Evolutionary conservation across 75 land plant genomes (phyloP), one percentile per base, ranked within the genome.

Genomic region (Gnetum montanum): DNA sequence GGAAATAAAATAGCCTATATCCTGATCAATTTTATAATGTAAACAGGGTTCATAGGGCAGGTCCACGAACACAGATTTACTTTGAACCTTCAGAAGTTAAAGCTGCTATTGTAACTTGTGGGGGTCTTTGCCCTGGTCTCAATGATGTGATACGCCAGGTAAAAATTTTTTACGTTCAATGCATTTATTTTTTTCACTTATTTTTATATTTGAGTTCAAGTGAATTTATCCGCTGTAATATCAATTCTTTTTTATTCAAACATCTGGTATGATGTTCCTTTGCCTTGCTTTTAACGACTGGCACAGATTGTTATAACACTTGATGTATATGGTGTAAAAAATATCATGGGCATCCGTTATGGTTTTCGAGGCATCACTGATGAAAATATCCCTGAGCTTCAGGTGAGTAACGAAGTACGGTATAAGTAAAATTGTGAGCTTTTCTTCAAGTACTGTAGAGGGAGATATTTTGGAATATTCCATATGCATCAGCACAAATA

Each of bases 101-200:
- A 38, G 96, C 96, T 16, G 96, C 90, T 26, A 90, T 90, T 64
- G 86, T 90, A 5, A 90, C 96, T 28, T 90, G 96, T 70, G 96
- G 96, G 52, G 96, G 96, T 13, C 78, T 90, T 25, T 90, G 96
- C 59, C 96, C 96, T 41, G 96, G 96, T 40, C 90, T 90, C 20
- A 90, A 90, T 74, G 96, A 90, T 61, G 96, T 90, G 40, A 90
- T 90, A 47, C 69, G 96, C 59, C 96, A 90, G 78, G 96, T 82
- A 24, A 43, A 31, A 50, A 4, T n/a, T 18, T n/a, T 29, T 15
- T 41, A 8, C 7, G 4, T 57, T 18, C 20, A n/a, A n/a, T n/a
- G n/a, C n/a, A n/a, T n/a, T n/a, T n/a, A n/a, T n/a, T n/a, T n/a
- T n/a, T n/a, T n/a, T n/a, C n/a, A n/a, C n/a, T n/a, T n/a, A n/a